phyloP scores from a whole-genome alignment of 1,284 basidiomycete species.

The Porodaedalea pini region DNA sequence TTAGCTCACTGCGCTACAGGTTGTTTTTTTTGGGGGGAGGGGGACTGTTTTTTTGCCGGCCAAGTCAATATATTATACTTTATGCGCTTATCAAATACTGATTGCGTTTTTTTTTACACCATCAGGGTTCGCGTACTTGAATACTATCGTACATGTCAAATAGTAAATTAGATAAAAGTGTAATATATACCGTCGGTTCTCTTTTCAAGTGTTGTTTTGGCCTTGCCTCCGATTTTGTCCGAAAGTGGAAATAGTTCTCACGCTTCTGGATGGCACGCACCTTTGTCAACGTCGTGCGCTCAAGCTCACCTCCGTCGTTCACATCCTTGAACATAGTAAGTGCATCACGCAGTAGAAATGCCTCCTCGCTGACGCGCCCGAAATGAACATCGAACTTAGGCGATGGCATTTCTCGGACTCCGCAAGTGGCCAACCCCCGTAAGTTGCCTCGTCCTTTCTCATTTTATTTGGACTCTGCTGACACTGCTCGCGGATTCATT shows the following conservation, averaged over 20 bases:
- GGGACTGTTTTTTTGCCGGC: too few species aligned
- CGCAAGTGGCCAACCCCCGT: conserved; percentile 77
- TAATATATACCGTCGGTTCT: too few species aligned
- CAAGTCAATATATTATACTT: too few species aligned
- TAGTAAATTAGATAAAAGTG: too few species aligned
- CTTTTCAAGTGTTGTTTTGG: too few species aligned
- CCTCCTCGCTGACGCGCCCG: neutral
- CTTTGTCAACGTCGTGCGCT: neutral
- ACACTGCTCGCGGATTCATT: conserved; percentile 1
- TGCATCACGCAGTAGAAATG: neutral
- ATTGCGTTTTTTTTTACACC: too few species aligned
- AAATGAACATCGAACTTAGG: neutral
- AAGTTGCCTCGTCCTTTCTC: conserved; percentile 16
- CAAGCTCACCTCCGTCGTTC: neutral
- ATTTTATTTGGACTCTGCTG: neutral
- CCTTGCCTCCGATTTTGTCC: neutral
- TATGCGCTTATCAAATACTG: too few species aligned
- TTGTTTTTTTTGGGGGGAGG: too few species aligned
- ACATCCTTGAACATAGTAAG: conserved; percentile 3
- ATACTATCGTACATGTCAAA: too few species aligned
- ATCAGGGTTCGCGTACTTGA: too few species aligned
- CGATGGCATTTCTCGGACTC: conserved; percentile 71
- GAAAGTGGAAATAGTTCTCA: neutral
- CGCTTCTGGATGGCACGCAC: neutral
- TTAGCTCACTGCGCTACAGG: too few species aligned